phyloP scores from a whole-genome alignment of 2,329 filamentous ascomycete genomes.

The Sporothrix curviconia region DNA sequence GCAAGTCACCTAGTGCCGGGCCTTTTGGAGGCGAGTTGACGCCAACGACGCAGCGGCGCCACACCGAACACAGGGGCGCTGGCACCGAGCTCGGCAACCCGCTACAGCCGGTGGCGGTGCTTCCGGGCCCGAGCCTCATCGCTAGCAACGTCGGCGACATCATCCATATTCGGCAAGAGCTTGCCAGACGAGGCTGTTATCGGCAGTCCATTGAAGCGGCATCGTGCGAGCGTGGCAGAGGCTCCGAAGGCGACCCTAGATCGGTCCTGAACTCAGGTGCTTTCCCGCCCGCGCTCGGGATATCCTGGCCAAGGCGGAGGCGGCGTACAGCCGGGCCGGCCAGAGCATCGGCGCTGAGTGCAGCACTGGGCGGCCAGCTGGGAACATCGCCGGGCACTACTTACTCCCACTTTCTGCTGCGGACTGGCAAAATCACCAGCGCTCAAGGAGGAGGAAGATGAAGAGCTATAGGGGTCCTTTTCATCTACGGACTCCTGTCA shows the following conservation, averaged over 20 bases:
- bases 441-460: slow-evolving; percentile 13
- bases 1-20: slow-evolving; percentile 40
- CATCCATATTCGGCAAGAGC: slow-evolving; percentile 34
- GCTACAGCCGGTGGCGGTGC: not conserved
- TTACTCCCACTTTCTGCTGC: not conserved
- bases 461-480: slow-evolving; percentile 17
- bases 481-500: no score
- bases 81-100: slow-evolving; percentile 19
- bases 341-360: not conserved
- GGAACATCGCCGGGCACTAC: not conserved
- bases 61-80: slow-evolving; percentile 18
- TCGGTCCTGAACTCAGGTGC: slow-evolving; percentile 20
- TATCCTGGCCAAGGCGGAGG: slow-evolving; percentile 34
- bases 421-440: not conserved
- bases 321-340: slow-evolving; percentile 22
- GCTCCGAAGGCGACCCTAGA: slow-evolving; percentile 30
- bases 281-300: slow-evolving; percentile 37
- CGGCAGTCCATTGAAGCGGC: slow-evolving; percentile 70
- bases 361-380: not conserved
- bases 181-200: slow-evolving; percentile 44
- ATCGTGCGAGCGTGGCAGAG: slow-evolving; percentile 55
- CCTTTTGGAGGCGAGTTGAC: slow-evolving; percentile 34
- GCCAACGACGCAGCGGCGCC: slow-evolving; percentile 30
- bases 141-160: not conserved
- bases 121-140: not conserved